Conservation (phyloP, 129 eudicot genomes). For the Ambrosia artemisiifolia region DNA sequence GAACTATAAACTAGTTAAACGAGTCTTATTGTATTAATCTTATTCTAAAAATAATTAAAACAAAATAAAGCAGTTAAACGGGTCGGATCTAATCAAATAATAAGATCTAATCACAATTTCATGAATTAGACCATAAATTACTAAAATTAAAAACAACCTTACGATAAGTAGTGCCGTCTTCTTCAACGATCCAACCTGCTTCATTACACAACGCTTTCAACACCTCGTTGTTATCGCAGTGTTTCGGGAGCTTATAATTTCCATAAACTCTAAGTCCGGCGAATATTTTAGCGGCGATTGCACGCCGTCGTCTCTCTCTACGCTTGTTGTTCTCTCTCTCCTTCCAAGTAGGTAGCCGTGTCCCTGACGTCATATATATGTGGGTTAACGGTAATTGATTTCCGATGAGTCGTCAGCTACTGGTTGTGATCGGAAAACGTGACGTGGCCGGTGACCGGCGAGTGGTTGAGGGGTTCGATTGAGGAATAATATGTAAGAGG, state of each 20-base stretch:
- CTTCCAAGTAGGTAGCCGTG: conserved; percentile 94
- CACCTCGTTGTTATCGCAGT: conserved; percentile 95
- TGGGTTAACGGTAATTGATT: not conserved
- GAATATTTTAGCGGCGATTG: conserved; percentile 97
- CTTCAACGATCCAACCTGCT: conserved; percentile 97
- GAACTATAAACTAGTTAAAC: too few species aligned
- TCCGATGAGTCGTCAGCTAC: not conserved
- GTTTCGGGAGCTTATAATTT: conserved; percentile 85
- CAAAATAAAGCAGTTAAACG: not conserved
- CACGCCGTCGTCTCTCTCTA: conserved; percentile 86
- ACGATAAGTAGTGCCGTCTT: conserved; percentile 92
- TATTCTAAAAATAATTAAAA: too few species aligned
- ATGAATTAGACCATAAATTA: too few species aligned
- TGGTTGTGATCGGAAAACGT: conserved; percentile 10
- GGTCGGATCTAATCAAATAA: conserved; percentile 1
- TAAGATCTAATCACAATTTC: not conserved
- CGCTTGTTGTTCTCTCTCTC: conserved; percentile 96
- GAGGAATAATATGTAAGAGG: conserved; percentile 6
- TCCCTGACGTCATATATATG: conserved; percentile 66
- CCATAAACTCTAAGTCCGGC: conserved; percentile 84
- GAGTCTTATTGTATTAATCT: too few species aligned
- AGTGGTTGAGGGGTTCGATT: not conserved
- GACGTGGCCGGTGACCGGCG: conserved; percentile 25
- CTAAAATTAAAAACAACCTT: conserved; percentile 39
- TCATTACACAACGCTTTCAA: conserved; percentile 85